phyloP scores from a whole-genome alignment of 2,329 filamentous ascomycete genomes.

The Fusarium abutilonis region DNA sequence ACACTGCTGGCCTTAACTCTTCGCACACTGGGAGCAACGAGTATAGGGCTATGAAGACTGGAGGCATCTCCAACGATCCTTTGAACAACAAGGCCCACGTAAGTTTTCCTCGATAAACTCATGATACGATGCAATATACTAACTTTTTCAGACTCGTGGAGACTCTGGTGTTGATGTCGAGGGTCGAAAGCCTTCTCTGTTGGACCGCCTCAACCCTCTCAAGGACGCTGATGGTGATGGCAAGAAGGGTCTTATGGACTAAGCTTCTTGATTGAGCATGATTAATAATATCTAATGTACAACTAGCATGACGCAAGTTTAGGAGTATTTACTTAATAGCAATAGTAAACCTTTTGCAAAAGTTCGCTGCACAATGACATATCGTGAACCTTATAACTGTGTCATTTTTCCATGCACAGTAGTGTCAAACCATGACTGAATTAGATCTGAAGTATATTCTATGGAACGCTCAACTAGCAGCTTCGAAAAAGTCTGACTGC shows the following conservation, averaged over 20 bases:
- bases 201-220: conserved; percentile 37
- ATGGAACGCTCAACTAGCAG: too few relatives aligned
- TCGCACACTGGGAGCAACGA: conserved; percentile 1
- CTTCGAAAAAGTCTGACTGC: too few relatives aligned
- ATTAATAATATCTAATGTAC: conserved; percentile 13
- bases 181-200: conserved; percentile 27
- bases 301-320: conserved; percentile 8
- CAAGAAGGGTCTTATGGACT: conserved; percentile 39
- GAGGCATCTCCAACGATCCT: conserved; percentile 28
- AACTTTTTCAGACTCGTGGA: conserved; percentile 13
- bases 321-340: not conserved
- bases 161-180: conserved; percentile 26
- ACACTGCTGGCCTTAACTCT: conserved; percentile 23
- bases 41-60: conserved; percentile 21
- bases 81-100: conserved; percentile 26
- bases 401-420: not conserved
- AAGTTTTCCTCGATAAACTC: not conserved
- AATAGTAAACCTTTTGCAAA: not conserved
- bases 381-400: not conserved
- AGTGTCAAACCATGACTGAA: not conserved
- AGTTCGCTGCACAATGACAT: not conserved
- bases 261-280: not conserved
- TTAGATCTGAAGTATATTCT: not conserved
- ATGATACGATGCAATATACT: not conserved
- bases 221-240: conserved; percentile 41